Conservation (phyloP, 1,139 yeast genomes). For the Groenewaldozyma auringiensis region DNA sequence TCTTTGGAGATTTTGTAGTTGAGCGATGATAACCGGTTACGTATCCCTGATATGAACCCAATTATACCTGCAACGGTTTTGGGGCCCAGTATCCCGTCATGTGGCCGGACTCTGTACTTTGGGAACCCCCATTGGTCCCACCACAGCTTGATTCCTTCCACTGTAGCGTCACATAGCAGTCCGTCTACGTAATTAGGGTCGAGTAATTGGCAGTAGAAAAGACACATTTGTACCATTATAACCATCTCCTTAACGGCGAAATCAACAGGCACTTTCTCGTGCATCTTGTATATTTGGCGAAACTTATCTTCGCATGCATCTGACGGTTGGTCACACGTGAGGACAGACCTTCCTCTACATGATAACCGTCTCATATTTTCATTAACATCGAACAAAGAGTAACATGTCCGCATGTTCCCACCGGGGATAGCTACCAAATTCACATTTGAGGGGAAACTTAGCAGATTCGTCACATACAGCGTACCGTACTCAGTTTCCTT, state of each 20-base stretch:
- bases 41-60: conserved; percentile 61
- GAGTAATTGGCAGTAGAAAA: conserved; percentile 69
- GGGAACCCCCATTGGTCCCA: conserved; percentile 70
- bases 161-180: conserved; percentile 67
- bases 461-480: conserved; percentile 71
- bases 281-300: conserved; percentile 60
- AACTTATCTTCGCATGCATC: conserved; percentile 81
- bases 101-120: conserved; percentile 46
- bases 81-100: conserved; percentile 52
- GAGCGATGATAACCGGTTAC: conserved; percentile 53
- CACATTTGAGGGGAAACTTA: conserved; percentile 69
- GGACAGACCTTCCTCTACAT: conserved; percentile 79
- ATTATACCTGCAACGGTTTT: conserved; percentile 59
- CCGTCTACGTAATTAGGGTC: conserved; percentile 76
- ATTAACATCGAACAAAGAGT: conserved; percentile 58
- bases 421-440: conserved; percentile 62
- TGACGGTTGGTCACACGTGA: conserved; percentile 59
- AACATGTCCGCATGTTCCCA: conserved; percentile 45
- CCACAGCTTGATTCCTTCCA: conserved; percentile 67
- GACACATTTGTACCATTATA: conserved; percentile 61
- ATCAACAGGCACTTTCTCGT: conserved; percentile 43
- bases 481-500: conserved; percentile 48
- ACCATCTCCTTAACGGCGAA: conserved; percentile 74
- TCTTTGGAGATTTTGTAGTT: conserved; percentile 75
- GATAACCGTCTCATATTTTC: conserved; percentile 67